A percentile compares a stretch with the other conserved stretches of the same genome.
Conservation (phyloP, 208 protist genomes). For the Leishmania tarentolae region DNA sequence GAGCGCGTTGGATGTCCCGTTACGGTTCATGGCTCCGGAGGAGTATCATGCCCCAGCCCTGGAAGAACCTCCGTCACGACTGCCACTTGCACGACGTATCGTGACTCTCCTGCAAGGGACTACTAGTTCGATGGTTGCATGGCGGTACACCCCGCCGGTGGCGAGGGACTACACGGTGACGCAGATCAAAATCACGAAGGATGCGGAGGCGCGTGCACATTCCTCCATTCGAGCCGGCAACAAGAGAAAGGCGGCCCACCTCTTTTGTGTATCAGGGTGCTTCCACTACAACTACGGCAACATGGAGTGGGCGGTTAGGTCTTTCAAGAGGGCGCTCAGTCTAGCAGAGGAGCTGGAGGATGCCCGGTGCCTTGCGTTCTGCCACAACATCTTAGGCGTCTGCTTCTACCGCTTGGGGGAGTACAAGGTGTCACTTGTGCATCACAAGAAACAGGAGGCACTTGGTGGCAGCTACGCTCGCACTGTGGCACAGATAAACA, state of each 20-base stretch:
- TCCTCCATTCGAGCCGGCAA: constrained; percentile 60
- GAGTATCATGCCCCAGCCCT: constrained; percentile 68
- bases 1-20: constrained; percentile 76
- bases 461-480: constrained; percentile 77
- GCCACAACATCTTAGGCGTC: constrained; percentile 87
- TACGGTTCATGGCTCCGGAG: constrained; percentile 78
- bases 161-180: constrained; percentile 27
- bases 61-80: constrained; percentile 62
- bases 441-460: constrained; percentile 85
- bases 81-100: constrained; percentile 68
- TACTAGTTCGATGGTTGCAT: constrained; percentile 55
- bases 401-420: constrained; percentile 70
- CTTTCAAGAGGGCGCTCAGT: constrained; percentile 55
- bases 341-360: constrained; percentile 63
- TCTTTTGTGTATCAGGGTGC: constrained; percentile 59
- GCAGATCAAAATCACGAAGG: constrained; percentile 52
- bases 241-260: constrained; percentile 46
- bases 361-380: constrained; percentile 66
- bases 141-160: constrained; percentile 28
- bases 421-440: constrained; percentile 77
- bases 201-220: constrained; percentile 69
- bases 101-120: constrained; percentile 73
- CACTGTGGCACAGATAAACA: constrained; percentile 87
- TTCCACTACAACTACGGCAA: constrained; percentile 89
- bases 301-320: constrained; percentile 57